Evolutionary conservation across 1,139 yeast genomes (phyloP).

Genomic region (Eremothecium gossypii): DNA sequence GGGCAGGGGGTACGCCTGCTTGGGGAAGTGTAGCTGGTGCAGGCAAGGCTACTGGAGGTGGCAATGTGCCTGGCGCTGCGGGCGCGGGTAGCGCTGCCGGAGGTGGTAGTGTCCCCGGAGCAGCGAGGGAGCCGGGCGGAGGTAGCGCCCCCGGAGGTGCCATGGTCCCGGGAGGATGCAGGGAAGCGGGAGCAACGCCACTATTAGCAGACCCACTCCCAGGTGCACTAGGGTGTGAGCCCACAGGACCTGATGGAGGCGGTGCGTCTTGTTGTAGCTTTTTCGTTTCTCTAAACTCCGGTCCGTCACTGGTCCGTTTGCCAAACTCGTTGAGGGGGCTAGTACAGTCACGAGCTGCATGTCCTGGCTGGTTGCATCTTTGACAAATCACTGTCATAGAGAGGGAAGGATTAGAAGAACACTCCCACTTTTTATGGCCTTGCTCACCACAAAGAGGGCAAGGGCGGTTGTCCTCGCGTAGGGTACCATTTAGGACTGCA

Average conservation of each 20-base stretch:
- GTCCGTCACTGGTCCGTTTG: conserved; percentile 1
- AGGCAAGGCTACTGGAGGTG: conserved; percentile 5
- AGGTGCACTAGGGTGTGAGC: too few species aligned
- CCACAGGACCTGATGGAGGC: too few species aligned
- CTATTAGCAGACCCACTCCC: background rate
- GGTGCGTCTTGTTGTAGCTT: background rate
- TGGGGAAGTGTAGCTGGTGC: conserved; percentile 4
- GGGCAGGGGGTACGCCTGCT: conserved; percentile 7
- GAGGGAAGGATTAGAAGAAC: conserved; percentile 47
- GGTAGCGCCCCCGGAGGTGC: background rate
- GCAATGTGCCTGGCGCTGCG: background rate
- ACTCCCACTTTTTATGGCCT: conserved; percentile 55
- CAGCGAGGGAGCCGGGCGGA: background rate
- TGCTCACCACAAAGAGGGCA: conserved; percentile 48
- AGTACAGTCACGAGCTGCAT: conserved; percentile 80
- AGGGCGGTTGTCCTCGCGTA: conserved; percentile 69
- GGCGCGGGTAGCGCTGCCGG: conserved; percentile 1
- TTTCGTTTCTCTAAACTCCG: background rate
- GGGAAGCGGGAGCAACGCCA: background rate
- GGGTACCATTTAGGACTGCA: conserved; percentile 90
- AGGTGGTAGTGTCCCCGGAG: conserved; percentile 3
- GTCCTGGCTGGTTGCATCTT: conserved; percentile 76
- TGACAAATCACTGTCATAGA: conserved; percentile 60
- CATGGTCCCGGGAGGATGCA: background rate
- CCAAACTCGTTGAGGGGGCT: background rate